Conservation (phyloP, 495 filamentous ascomycete species). For the Penicillium salamii region DNA sequence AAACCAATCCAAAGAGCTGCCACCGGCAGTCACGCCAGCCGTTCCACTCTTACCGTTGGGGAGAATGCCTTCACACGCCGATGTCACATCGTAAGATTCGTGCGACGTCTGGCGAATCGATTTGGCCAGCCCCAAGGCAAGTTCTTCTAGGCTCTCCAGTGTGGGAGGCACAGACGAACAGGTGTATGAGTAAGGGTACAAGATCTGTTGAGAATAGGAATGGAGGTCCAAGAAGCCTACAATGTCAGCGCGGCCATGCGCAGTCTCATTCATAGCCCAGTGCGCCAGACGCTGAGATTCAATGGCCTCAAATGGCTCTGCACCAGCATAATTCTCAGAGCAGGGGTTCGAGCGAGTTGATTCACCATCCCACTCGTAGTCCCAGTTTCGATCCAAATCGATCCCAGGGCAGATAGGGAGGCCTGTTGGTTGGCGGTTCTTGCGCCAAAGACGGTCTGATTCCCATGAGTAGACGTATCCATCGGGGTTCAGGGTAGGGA, state of each 20-base stretch:
- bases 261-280: slow-evolving; percentile 83
- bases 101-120: slow-evolving; percentile 75
- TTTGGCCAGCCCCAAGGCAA: slow-evolving; percentile 86
- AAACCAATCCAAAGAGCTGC: slow-evolving; percentile 93
- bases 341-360: slow-evolving; percentile 74
- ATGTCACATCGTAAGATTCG: slow-evolving; percentile 73
- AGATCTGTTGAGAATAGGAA: slow-evolving; percentile 91
- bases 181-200: slow-evolving; percentile 88
- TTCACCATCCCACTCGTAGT: slow-evolving; percentile 77
- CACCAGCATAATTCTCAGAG: slow-evolving; percentile 86
- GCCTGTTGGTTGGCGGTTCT: slow-evolving; percentile 83
- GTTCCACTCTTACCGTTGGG: slow-evolving; percentile 31
- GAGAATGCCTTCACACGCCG: slow-evolving; percentile 84
- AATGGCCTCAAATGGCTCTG: slow-evolving; percentile 75
- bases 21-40: slow-evolving; percentile 56
- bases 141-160: slow-evolving; percentile 85
- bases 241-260: slow-evolving; percentile 66
- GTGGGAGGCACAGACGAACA: slow-evolving; percentile 76
- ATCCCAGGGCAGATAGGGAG: slow-evolving; percentile 81
- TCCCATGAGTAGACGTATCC: slow-evolving; percentile 95
- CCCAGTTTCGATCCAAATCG: slow-evolving; percentile 84
- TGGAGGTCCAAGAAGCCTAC: slow-evolving; percentile 87
- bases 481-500: slow-evolving; percentile 89
- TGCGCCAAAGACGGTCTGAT: slow-evolving; percentile 89
- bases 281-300: slow-evolving; percentile 74